Conservation (phyloP, 1,139 yeast genomes). For the Zygosaccharomyces sapae region DNA sequence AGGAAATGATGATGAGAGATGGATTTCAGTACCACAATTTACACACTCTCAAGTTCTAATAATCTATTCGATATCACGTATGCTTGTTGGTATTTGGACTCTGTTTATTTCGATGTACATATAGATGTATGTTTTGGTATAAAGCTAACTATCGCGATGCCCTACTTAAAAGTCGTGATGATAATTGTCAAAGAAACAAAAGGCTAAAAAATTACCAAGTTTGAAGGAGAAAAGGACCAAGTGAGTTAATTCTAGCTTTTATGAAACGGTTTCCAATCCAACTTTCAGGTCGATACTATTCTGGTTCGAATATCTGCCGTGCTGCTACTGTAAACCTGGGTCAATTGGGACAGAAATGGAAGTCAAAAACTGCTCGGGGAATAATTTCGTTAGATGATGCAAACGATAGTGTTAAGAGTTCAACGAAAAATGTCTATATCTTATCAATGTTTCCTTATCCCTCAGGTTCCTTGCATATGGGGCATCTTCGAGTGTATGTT, state of each 20-base stretch:
- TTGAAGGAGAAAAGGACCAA: neutral
- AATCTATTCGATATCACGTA: neutral
- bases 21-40: neutral
- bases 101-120: slow-evolving; percentile 1
- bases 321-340: slow-evolving; percentile 12
- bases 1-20: neutral
- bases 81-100: neutral
- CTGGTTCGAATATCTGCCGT: neutral
- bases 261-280: neutral
- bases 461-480: slow-evolving; percentile 86
- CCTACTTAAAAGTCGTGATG: neutral
- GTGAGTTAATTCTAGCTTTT: neutral
- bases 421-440: slow-evolving; percentile 43
- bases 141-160: neutral
- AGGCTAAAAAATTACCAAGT: neutral
- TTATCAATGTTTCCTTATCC: slow-evolving; percentile 96
- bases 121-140: neutral
- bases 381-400: slow-evolving; percentile 8
- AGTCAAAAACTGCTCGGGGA: slow-evolving; percentile 24
- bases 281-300: neutral
- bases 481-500: slow-evolving; percentile 88
- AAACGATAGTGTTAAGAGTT: slow-evolving; percentile 5
- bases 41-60: neutral
- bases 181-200: neutral
- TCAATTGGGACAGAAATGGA: slow-evolving; percentile 31